phyloP scores from a whole-genome alignment of 2,329 filamentous ascomycete genomes.

The Stemphylium vesicarium region DNA sequence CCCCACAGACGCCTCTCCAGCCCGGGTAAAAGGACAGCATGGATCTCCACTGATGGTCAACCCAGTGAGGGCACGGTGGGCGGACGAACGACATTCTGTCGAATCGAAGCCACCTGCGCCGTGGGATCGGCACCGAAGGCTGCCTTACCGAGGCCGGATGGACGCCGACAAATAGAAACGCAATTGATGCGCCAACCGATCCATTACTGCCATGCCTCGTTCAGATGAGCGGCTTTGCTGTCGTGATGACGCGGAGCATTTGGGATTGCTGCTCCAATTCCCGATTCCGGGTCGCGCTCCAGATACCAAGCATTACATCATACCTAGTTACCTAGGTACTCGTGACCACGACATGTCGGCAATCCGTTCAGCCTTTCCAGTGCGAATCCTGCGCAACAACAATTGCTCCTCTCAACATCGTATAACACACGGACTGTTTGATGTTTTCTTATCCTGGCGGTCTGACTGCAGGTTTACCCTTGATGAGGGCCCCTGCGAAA shows the following conservation, averaged over 20 bases:
- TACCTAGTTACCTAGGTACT: too few relatives aligned
- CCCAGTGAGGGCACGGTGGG: slow-evolving; percentile 25
- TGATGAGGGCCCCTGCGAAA: slow-evolving; percentile 8
- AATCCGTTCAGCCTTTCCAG: background rate
- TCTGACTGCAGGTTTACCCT: slow-evolving; percentile 11
- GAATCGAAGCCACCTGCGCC: slow-evolving; percentile 23
- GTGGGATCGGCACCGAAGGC: slow-evolving; percentile 37
- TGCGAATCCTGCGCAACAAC: background rate
- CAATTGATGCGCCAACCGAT: slow-evolving; percentile 28
- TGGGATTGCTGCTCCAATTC: slow-evolving; percentile 11
- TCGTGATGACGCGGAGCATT: slow-evolving; percentile 27
- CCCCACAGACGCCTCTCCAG: slow-evolving; percentile 38
- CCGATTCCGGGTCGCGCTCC: slow-evolving; percentile 14
- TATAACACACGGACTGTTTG: slow-evolving; percentile 5
- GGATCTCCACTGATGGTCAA: slow-evolving; percentile 29
- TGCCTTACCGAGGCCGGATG: slow-evolving; percentile 37
- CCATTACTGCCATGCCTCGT: slow-evolving; percentile 11
- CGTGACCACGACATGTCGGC: slow-evolving; percentile 5
- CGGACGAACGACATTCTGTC: slow-evolving; percentile 33
- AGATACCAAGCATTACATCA: slow-evolving; percentile 31
- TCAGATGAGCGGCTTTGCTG: slow-evolving; percentile 21
- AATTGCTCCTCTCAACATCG: background rate
- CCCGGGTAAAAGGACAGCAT: slow-evolving; percentile 44
- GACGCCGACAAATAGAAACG: slow-evolving; percentile 32
- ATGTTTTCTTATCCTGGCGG: background rate